These are phyloP conservation scores for Tetracentron sinense DNA, from an alignment of 164 flowering plant genomes.

Conservation along the genomic window DNA sequence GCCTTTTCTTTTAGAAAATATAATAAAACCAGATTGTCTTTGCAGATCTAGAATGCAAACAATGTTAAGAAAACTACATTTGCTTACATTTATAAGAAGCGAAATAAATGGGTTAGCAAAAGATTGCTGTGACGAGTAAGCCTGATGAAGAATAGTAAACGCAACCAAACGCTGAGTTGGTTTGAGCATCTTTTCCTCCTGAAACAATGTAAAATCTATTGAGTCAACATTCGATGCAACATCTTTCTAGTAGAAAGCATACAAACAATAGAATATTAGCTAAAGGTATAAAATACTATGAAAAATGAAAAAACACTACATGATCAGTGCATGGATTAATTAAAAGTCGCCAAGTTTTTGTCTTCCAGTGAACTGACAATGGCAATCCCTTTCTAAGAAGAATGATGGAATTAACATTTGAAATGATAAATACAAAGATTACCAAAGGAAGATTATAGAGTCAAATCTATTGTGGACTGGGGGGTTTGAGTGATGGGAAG, in stretches of 20 bases:
- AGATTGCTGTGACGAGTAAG: conserved; percentile 47
- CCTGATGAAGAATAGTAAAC: conserved; percentile 56
- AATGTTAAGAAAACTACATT: not conserved
- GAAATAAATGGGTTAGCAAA: conserved; percentile 67
- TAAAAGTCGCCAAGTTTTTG: too few relatives aligned
- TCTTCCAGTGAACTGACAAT: too few relatives aligned
- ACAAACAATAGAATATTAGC: too few relatives aligned
- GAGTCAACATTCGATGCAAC: not conserved
- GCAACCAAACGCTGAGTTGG: conserved; percentile 69
- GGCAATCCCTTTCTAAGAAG: too few relatives aligned
- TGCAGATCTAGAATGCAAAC: not conserved
- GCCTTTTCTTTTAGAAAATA: not conserved
- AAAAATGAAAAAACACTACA: too few relatives aligned
- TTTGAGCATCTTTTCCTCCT: conserved; percentile 59
- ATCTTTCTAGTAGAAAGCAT: not conserved
- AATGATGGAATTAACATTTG: too few relatives aligned
- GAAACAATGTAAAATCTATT: conserved; percentile 19
- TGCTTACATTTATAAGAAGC: conserved; percentile 56
- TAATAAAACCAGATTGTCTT: not conserved
- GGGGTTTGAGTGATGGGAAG: too few relatives aligned
- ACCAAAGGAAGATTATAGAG: too few relatives aligned
- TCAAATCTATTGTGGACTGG: too few relatives aligned
- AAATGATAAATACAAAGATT: too few relatives aligned
- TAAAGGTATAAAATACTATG: too few relatives aligned
- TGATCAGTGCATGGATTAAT: too few relatives aligned